A percentile compares a stretch with the other conserved stretches of the same genome.
Evolutionary conservation across 2,329 filamentous ascomycete species (phyloP).

Genomic region (Alternaria postmessia): DNA sequence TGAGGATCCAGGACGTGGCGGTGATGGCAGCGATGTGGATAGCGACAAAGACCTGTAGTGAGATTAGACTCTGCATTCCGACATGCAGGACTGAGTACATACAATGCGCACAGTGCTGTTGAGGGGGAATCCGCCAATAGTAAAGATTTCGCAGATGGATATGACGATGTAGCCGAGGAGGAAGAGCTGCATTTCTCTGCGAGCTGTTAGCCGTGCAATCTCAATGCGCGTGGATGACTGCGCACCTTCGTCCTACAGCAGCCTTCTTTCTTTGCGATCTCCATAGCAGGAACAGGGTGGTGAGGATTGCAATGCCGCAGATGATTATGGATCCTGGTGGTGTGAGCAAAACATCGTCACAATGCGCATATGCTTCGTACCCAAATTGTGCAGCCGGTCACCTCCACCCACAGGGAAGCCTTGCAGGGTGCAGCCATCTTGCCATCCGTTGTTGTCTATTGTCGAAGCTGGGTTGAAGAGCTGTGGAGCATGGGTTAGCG

Average conservation of each 20-base stretch:
- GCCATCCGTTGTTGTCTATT: slow-evolving; percentile 67
- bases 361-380: slow-evolving; percentile 57
- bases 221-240: neutral
- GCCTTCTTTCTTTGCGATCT: slow-evolving; percentile 89
- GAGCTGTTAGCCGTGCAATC: slow-evolving; percentile 29
- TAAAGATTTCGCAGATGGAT: slow-evolving; percentile 95
- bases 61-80: neutral
- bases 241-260: slow-evolving; percentile 88
- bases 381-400: slow-evolving; percentile 80
- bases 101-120: slow-evolving; percentile 74
- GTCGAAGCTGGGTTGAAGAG: slow-evolving; percentile 68
- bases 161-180: slow-evolving; percentile 85
- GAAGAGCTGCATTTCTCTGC: slow-evolving; percentile 96
- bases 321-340: slow-evolving; percentile 82
- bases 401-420: slow-evolving; percentile 76
- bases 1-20: slow-evolving; percentile 86
- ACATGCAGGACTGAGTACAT: slow-evolving; percentile 48
- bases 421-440: slow-evolving; percentile 73
- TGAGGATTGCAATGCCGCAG: slow-evolving; percentile 76
- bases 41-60: slow-evolving; percentile 77
- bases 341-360: slow-evolving; percentile 36
- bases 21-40: slow-evolving; percentile 90
- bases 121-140: slow-evolving; percentile 87
- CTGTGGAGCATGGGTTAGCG: slow-evolving; percentile 56
- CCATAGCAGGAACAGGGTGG: slow-evolving; percentile 73